phyloP scores from a whole-genome alignment of 1,139 yeast genomes.

The Yamadazyma mexicana region DNA sequence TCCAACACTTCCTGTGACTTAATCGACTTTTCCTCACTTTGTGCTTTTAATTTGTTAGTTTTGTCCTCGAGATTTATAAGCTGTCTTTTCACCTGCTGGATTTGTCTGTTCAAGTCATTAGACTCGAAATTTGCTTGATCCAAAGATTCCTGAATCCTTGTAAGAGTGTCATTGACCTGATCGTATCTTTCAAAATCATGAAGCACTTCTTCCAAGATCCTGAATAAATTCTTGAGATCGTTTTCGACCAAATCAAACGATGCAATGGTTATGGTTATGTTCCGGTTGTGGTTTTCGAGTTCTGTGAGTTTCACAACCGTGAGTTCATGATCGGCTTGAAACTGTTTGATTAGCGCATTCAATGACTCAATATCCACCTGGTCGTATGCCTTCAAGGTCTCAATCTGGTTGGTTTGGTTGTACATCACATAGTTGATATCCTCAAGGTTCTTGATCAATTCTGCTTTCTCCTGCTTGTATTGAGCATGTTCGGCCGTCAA shows the following conservation, averaged over 20 bases:
- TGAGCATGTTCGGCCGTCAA: constrained; percentile 65
- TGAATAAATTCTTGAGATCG: constrained; percentile 52
- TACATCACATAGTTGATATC: constrained; percentile 53
- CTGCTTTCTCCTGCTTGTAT: constrained; percentile 63
- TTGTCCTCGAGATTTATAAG: constrained; percentile 56
- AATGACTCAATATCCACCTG: constrained; percentile 63
- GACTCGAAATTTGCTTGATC: constrained; percentile 47
- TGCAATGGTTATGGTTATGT: constrained; percentile 56
- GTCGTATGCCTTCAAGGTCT: constrained; percentile 58
- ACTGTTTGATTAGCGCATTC: constrained; percentile 54
- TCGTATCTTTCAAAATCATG: constrained; percentile 51
- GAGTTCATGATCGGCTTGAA: constrained; percentile 47
- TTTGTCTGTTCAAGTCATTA: constrained; percentile 51
- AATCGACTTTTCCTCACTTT: constrained; percentile 46
- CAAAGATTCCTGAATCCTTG: constrained; percentile 44
- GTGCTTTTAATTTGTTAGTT: constrained; percentile 47
- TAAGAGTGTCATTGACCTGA: constrained; percentile 38
- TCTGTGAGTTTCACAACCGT: constrained; percentile 41
- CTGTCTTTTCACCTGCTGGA: constrained; percentile 53
- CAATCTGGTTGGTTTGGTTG: constrained; percentile 60
- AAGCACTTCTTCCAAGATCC: constrained; percentile 58
- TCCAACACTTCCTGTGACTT: constrained; percentile 47
- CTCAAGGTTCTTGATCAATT: constrained; percentile 55
- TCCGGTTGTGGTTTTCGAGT: constrained; percentile 51
- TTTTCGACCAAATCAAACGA: constrained; percentile 57